Percentiles rank a stretch among this genome's conserved stretches.
These are phyloP conservation scores for Guadua angustifolia DNA, from an alignment of 176 grass and related monocot species.

Conservation along the genomic window DNA sequence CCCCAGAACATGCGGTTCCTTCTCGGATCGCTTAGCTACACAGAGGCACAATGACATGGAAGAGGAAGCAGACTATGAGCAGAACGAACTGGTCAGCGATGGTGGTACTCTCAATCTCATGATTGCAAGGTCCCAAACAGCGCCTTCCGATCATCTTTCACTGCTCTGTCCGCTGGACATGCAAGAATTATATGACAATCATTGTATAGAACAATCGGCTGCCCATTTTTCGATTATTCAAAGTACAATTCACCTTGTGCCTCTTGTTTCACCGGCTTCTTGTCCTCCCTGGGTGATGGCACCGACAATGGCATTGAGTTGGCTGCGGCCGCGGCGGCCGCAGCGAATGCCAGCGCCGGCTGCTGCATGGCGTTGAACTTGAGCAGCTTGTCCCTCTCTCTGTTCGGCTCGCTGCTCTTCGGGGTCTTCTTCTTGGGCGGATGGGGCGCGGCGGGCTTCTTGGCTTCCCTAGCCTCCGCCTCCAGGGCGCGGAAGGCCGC, in stretches of 20 bases:
- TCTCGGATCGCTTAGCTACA: constrained; percentile 36
- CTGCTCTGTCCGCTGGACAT: constrained; percentile 5
- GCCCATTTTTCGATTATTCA: not conserved
- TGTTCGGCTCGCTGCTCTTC: constrained; percentile 40
- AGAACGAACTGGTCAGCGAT: not conserved
- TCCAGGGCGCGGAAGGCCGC: constrained; percentile 46
- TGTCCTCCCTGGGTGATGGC: constrained; percentile 36
- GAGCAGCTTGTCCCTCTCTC: constrained; percentile 56
- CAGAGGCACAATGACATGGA: constrained; percentile 6
- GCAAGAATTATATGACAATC: constrained; percentile 28
- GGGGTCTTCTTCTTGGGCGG: constrained; percentile 52
- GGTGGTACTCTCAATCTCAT: not conserved
- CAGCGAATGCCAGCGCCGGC: constrained; percentile 48
- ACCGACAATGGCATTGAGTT: constrained; percentile 39
- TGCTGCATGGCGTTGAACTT: constrained; percentile 52
- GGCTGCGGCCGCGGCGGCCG: constrained; percentile 23
- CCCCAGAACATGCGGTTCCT: not conserved
- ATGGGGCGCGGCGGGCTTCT: not conserved
- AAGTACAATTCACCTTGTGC: constrained; percentile 29
- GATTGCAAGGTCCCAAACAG: constrained; percentile 35
- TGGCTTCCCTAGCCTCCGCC: constrained; percentile 52
- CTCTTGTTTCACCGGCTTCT: constrained; percentile 31
- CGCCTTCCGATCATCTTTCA: not conserved
- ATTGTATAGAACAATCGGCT: constrained; percentile 15
- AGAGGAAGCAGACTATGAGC: constrained; percentile 14